Percentiles rank a stretch among this genome's conserved stretches.
phyloP scores from a whole-genome alignment of 768 basidiomycete genomes.

The Lyophyllum decastes region DNA sequence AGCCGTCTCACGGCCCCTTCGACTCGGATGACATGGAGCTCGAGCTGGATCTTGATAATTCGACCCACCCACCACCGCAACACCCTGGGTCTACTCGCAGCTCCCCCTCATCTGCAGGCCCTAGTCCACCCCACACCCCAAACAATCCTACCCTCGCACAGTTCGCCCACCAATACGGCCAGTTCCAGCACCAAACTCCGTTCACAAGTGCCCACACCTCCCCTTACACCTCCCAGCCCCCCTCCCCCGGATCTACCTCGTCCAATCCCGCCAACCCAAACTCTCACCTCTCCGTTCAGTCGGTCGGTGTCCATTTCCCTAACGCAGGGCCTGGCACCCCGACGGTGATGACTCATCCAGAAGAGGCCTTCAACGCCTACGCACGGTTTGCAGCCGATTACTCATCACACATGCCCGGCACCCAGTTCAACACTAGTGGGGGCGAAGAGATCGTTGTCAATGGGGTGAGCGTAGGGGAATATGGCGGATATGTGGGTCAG shows the following conservation, averaged over 20 bases:
- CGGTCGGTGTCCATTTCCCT: constrained; percentile 15
- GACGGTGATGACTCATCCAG: constrained; percentile 36
- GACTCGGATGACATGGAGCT: constrained; percentile 86
- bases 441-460: constrained; percentile 33
- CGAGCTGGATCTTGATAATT: constrained; percentile 57
- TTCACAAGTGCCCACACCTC: constrained; percentile 27
- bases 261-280: constrained; percentile 26
- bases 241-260: constrained; percentile 49
- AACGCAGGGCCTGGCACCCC: constrained; percentile 8
- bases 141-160: constrained; percentile 31
- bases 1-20: constrained; percentile 38
- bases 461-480: constrained; percentile 2
- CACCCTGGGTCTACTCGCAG: constrained; percentile 29
- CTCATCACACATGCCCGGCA: constrained; percentile 61
- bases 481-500: constrained; percentile 7
- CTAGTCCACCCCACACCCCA: constrained; percentile 51
- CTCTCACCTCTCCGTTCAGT: background rate
- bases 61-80: constrained; percentile 24
- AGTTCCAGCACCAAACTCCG: constrained; percentile 25
- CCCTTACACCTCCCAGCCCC: constrained; percentile 40
- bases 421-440: constrained; percentile 41
- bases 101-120: constrained; percentile 42
- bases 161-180: constrained; percentile 29
- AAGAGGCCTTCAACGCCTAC: constrained; percentile 70
- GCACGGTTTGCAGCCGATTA: constrained; percentile 66